These are phyloP conservation scores for Aureobasidium uvarum DNA, from an alignment of 2,329 filamentous ascomycete genomes.

Conservation along the genomic window DNA sequence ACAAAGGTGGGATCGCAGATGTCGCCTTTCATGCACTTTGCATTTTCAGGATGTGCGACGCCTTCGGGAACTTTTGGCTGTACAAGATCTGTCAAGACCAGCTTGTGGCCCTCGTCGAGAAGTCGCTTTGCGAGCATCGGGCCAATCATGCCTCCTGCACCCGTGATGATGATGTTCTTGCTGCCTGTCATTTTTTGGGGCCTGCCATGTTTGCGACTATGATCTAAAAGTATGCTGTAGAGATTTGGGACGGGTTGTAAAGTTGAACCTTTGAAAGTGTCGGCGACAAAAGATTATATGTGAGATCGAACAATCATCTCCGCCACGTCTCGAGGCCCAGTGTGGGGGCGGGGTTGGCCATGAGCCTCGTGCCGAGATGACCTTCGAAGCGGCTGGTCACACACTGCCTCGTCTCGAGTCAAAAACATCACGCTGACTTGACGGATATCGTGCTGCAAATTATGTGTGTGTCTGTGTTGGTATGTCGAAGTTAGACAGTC, in stretches of 20 bases:
- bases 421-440: no score
- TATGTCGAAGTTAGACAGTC: no score
- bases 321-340: no score
- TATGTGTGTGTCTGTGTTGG: no score
- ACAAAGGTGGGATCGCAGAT: background rate
- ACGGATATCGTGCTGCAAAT: no score
- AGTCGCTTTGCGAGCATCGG: constrained; percentile 3
- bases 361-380: no score
- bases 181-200: background rate
- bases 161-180: constrained; percentile 7
- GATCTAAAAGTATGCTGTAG: background rate
- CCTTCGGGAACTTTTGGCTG: background rate
- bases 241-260: background rate
- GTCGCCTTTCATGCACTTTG: constrained; percentile 1
- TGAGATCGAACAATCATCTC: no score
- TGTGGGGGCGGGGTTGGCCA: no score
- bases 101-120: background rate
- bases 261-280: background rate
- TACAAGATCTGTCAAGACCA: constrained; percentile 8
- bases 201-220: background rate
- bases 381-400: no score
- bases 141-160: constrained; percentile 2
- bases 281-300: no score
- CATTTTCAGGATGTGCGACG: background rate
- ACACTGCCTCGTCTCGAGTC: no score